Evolutionary conservation across 2,329 filamentous ascomycete species (phyloP).

Genomic region (Monosporascus sp.): DNA sequence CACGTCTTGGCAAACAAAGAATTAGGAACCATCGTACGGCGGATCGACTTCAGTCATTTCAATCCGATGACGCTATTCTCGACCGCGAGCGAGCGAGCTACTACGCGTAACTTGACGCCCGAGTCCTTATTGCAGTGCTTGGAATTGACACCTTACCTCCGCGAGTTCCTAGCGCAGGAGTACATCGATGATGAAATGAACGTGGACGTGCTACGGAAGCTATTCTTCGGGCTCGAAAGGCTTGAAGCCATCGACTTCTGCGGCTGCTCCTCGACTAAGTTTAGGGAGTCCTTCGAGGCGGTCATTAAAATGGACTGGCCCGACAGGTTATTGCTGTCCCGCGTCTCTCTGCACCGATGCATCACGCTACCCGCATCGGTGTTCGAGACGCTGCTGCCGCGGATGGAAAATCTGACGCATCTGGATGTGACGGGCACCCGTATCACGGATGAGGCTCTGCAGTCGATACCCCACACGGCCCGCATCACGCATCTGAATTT

Average conservation of each 20-base stretch:
- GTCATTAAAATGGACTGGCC: constrained; percentile 49
- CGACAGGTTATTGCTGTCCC: constrained; percentile 52
- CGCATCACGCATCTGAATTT: constrained; percentile 72
- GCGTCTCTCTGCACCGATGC: constrained; percentile 74
- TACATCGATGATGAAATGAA: constrained; percentile 73
- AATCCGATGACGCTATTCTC: constrained; percentile 73
- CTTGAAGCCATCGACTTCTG: constrained; percentile 71
- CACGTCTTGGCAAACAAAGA: constrained; percentile 62
- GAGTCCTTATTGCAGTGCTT: constrained; percentile 68
- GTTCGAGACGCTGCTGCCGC: constrained; percentile 67
- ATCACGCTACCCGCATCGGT: constrained; percentile 61
- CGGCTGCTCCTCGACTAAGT: constrained; percentile 63
- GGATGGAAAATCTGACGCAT: constrained; percentile 64
- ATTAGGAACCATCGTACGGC: constrained; percentile 69
- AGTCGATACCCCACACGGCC: constrained; percentile 65
- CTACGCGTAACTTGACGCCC: constrained; percentile 71
- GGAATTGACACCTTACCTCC: constrained; percentile 64
- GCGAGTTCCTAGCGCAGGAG: constrained; percentile 76
- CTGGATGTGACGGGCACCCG: constrained; percentile 75
- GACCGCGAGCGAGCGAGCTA: constrained; percentile 66
- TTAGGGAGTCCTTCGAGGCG: constrained; percentile 60
- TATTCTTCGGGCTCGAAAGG: constrained; percentile 61
- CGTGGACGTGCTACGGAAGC: constrained; percentile 60
- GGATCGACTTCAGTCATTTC: constrained; percentile 81
- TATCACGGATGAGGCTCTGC: constrained; percentile 65